phyloP scores from a whole-genome alignment of 2,329 filamentous ascomycete species.

The Sporothrix curviconia region DNA sequence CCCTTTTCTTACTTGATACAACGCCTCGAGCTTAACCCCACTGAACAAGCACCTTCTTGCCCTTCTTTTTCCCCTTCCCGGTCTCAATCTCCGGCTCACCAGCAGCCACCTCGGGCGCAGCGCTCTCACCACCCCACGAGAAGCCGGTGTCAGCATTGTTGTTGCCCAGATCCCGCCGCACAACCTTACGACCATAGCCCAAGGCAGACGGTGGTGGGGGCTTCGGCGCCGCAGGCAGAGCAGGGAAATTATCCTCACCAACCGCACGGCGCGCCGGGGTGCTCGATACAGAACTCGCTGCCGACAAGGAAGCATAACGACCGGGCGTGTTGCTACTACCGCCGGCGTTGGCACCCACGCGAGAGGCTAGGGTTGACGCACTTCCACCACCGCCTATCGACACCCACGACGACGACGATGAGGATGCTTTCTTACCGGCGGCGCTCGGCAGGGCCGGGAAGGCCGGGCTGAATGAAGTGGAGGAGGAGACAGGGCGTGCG shows the following conservation, averaged over 20 bases:
- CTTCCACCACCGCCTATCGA: conserved; percentile 14
- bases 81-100: conserved; percentile 24
- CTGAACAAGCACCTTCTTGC: conserved; percentile 55
- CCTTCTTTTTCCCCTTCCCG: conserved; percentile 49
- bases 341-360: conserved; percentile 14
- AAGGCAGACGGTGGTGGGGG: conserved; percentile 56
- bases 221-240: conserved; percentile 72
- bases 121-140: conserved; percentile 39
- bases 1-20: background rate
- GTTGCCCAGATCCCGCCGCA: conserved; percentile 46
- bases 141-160: conserved; percentile 42
- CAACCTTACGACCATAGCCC: conserved; percentile 50
- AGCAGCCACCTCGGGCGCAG: conserved; percentile 19
- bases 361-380: conserved; percentile 15
- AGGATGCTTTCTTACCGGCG: background rate
- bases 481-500: too few species aligned
- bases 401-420: conserved; percentile 21
- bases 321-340: background rate
- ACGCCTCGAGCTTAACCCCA: conserved; percentile 43
- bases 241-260: conserved; percentile 67
- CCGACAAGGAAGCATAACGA: background rate
- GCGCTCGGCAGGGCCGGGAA: conserved; percentile 39
- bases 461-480: conserved; percentile 24
- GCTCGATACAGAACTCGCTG: background rate
- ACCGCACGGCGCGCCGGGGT: conserved; percentile 14